Conservation (phyloP, 1,284 basidiomycete species). For the Afroboletus lepidellus region DNA sequence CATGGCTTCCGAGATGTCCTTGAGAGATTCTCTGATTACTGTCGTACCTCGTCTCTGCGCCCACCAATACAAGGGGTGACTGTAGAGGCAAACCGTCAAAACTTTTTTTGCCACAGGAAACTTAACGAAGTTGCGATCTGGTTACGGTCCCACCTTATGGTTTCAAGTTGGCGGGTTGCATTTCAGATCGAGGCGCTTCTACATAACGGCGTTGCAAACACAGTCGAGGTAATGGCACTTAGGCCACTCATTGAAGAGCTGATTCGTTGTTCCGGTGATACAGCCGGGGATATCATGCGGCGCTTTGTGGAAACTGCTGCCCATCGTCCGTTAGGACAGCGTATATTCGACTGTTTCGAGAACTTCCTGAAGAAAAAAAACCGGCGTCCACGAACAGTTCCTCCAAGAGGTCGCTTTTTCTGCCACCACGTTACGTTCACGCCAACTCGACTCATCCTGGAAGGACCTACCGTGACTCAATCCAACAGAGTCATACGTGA, state of each 20-base stretch:
- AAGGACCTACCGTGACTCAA: conserved; percentile 69
- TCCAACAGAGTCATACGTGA: conserved; percentile 65
- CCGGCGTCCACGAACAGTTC: conserved; percentile 13
- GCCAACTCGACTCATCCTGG: conserved; percentile 63
- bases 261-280: conserved; percentile 29
- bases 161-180: conserved; percentile 51
- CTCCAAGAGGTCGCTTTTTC: conserved; percentile 38
- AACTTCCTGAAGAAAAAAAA: conserved; percentile 34
- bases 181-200: conserved; percentile 73
- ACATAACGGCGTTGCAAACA: conserved; percentile 56
- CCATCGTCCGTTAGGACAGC: conserved; percentile 41
- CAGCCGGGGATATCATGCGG: conserved; percentile 50
- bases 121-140: conserved; percentile 46
- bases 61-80: conserved; percentile 33
- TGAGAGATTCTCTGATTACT: conserved; percentile 49
- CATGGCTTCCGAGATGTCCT: conserved; percentile 38
- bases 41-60: conserved; percentile 48
- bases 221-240: conserved; percentile 50
- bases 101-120: conserved; percentile 49
- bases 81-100: conserved; percentile 47
- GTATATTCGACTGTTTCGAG: conserved; percentile 50
- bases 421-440: conserved; percentile 71
- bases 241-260: conserved; percentile 44
- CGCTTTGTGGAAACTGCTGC: conserved; percentile 48
- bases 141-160: conserved; percentile 41